phyloP scores from a whole-genome alignment of 2,329 filamentous ascomycete genomes.

The Fusarium pseudonygamai region DNA sequence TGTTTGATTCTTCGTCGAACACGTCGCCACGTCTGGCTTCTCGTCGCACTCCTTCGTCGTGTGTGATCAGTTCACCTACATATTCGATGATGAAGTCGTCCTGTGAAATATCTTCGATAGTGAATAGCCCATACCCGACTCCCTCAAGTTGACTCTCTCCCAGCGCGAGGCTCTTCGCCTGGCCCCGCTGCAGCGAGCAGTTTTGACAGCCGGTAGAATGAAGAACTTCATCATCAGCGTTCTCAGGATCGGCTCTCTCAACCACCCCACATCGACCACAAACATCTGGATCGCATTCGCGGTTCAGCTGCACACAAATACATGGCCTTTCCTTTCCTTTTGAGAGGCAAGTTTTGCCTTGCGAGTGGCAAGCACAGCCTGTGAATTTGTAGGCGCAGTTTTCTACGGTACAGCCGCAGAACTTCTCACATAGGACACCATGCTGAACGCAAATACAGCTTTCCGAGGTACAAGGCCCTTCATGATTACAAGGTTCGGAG shows the following conservation, averaged over 20 bases:
- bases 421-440: constrained; percentile 75
- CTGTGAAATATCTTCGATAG: constrained; percentile 71
- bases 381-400: constrained; percentile 71
- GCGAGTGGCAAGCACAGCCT: constrained; percentile 70
- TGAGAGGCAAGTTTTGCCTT: constrained; percentile 66
- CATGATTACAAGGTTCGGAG: constrained; percentile 74
- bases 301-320: constrained; percentile 75
- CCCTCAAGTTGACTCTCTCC: constrained; percentile 74
- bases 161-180: constrained; percentile 71
- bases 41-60: constrained; percentile 74
- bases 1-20: constrained; percentile 67
- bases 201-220: constrained; percentile 74
- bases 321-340: constrained; percentile 70
- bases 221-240: constrained; percentile 67
- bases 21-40: constrained; percentile 69
- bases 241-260: constrained; percentile 74
- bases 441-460: constrained; percentile 71
- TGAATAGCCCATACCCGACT: constrained; percentile 79
- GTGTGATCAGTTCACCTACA: constrained; percentile 78
- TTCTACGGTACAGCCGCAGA: constrained; percentile 70
- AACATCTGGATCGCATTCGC: constrained; percentile 83
- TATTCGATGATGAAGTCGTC: constrained; percentile 86
- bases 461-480: constrained; percentile 69
- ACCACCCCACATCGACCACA: constrained; percentile 76
- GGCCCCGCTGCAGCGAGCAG: constrained; percentile 73